Evolutionary conservation across 176 grass and related monocot genomes (phyloP), one percentile per base, ranked within the genome.

Genomic region (Carex littledalei): DNA sequence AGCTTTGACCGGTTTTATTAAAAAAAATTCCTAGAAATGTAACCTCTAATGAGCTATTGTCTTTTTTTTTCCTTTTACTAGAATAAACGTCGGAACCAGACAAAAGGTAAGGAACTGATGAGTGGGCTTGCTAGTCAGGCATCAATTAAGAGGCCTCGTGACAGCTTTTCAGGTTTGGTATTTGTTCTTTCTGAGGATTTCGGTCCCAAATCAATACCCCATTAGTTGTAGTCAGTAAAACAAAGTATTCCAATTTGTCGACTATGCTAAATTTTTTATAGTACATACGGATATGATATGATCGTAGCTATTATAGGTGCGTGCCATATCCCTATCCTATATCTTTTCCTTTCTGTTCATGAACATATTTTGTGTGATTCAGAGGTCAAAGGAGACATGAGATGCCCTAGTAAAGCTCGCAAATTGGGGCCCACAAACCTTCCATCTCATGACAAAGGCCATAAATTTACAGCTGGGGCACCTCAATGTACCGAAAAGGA

Each of bases 361-460:
- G 31, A 79, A 4, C 32, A 39, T 84, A 34, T 62, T 1, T 74
- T 53, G 32, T 43, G 21, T 79, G 56, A 80, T 88, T 85, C 81
- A 88, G 87, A 84, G 61, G 17, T n/a, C 53, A 80, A 85, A 62
- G 60, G 70, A 39, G 82, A 39, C 11, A 60, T 57, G 71, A 65
- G 81, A 69, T 85, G 82, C 72, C 80, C 86, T 78, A 78, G 59
- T 72, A 88, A 39, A 84, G 59, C 49, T 73, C 21, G 86, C 71
- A 76, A 66, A 84, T 50, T 61, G 17, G 80, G 15, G 21, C 43
- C 64, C 21, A 12, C 53, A 29, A 77, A 78, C 61, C 69, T 49
- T 11, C 59, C 70, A 80, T 78, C 87, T 52, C 60, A 69, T 67
- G 62, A 83, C 35, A 54, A 83, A 31, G 39, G 24, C 59, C 80